A percentile compares a stretch with the other conserved stretches of the same genome.
These are phyloP conservation scores for Cyberlindnera saturnus DNA, from an alignment of 805 yeast genomes.

Conservation along the genomic window DNA sequence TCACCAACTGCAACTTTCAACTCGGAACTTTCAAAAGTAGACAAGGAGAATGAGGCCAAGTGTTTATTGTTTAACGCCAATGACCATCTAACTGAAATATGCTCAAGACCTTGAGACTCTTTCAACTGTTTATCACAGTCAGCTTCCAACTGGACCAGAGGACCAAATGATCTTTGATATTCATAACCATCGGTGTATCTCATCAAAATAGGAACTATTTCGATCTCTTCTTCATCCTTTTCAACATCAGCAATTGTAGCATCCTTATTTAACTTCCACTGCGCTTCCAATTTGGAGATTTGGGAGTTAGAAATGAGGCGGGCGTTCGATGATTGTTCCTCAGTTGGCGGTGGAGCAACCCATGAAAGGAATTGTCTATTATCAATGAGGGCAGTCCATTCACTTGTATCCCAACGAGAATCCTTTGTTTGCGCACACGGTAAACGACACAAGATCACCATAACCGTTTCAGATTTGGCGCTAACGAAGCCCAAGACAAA, in stretches of 20 bases:
- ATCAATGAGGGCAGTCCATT: conserved; percentile 84
- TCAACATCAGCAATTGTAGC: conserved; percentile 69
- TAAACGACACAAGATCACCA: conserved; percentile 78
- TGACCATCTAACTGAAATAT: conserved; percentile 70
- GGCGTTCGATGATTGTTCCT: conserved; percentile 53
- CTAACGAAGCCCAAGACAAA: conserved; percentile 82
- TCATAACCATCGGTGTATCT: conserved; percentile 79
- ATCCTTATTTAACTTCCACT: conserved; percentile 69
- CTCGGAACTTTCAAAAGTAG: conserved; percentile 60
- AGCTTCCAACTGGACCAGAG: conserved; percentile 75
- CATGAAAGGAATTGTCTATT: conserved; percentile 73
- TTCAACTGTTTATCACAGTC: conserved; percentile 69
- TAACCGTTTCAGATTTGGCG: conserved; percentile 81
- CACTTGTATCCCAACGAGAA: conserved; percentile 77
- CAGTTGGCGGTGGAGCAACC: conserved; percentile 69
- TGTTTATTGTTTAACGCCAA: conserved; percentile 57
- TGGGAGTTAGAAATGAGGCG: conserved; percentile 55
- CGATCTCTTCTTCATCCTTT: conserved; percentile 42
- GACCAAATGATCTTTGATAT: conserved; percentile 81
- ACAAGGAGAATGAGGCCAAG: conserved; percentile 61
- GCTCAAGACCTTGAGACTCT: conserved; percentile 73
- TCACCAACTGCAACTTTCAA: conserved; percentile 80
- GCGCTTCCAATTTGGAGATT: conserved; percentile 66
- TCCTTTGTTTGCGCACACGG: conserved; percentile 82
- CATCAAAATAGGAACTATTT: conserved; percentile 65